phyloP scores from a whole-genome alignment of 352 stramenopile genomes.

The Globisporangium carolinianum region DNA sequence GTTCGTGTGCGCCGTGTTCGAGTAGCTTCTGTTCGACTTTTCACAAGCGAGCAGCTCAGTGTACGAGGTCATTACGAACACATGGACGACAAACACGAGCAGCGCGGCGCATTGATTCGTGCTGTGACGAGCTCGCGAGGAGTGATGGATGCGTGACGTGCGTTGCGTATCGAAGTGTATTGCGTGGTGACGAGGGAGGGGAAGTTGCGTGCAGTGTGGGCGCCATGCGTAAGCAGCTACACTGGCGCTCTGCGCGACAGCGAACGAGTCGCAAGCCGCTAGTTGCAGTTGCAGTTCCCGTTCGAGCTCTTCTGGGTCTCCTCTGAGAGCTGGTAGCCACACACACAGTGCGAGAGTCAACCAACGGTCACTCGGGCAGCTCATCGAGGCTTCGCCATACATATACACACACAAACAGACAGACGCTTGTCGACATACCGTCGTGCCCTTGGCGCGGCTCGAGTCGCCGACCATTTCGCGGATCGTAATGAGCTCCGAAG shows the following conservation, averaged over 20 bases:
- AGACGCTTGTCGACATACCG: conserved; percentile 23
- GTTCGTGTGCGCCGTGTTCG: not conserved
- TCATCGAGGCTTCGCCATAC: too few relatives aligned
- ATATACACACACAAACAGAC: not conserved
- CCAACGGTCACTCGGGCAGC: not conserved
- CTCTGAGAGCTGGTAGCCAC: conserved; percentile 5
- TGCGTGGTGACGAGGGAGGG: too few relatives aligned
- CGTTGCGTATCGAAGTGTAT: too few relatives aligned
- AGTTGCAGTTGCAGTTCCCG: conserved; percentile 12
- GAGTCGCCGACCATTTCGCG: conserved; percentile 80
- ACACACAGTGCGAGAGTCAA: not conserved
- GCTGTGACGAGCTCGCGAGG: not conserved
- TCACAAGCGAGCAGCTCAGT: not conserved
- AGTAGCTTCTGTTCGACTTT: not conserved
- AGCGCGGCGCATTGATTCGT: not conserved
- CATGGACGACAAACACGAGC: not conserved
- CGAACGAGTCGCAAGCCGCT: not conserved
- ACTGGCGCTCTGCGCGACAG: too few relatives aligned
- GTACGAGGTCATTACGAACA: not conserved
- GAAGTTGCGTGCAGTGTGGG: too few relatives aligned
- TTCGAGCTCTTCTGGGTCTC: conserved; percentile 10
- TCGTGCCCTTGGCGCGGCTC: conserved; percentile 55
- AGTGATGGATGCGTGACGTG: too few relatives aligned
- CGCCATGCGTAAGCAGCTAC: too few relatives aligned
- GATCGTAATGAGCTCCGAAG: conserved; percentile 95